These are phyloP conservation scores for Solanum lignicaule DNA, from an alignment of 257 asterid genomes.

Conservation along the genomic window DNA sequence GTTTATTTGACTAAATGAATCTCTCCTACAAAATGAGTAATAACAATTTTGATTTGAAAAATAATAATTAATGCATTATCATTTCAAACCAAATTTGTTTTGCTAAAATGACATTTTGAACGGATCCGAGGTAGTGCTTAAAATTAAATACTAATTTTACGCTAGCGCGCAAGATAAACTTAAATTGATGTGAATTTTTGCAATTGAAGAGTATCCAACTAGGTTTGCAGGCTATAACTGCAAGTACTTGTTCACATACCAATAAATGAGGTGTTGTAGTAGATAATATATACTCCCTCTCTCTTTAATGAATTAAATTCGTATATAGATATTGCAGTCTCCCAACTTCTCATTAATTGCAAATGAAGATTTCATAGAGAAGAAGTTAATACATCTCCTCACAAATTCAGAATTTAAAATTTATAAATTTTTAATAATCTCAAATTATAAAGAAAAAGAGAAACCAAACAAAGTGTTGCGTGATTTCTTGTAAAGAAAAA, in stretches of 20 bases:
- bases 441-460: background rate
- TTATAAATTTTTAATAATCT: background rate
- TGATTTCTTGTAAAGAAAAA: background rate
- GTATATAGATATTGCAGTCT: background rate
- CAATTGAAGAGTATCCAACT: background rate
- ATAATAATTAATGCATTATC: background rate
- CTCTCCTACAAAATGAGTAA: background rate
- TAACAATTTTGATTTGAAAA: background rate
- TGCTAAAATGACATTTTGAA: background rate
- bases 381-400: background rate
- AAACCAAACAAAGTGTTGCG: background rate
- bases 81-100: background rate
- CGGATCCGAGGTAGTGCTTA: background rate
- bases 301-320: background rate
- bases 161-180: background rate
- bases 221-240: slow-evolving; percentile 1
- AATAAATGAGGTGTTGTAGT: background rate
- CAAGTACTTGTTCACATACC: background rate
- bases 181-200: background rate
- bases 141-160: background rate
- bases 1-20: background rate
- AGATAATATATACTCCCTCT: background rate
- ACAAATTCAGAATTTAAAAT: background rate
- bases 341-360: background rate
- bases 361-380: background rate